These are phyloP conservation scores for Melaleuca alternifolia DNA, from an alignment of 345 rosid species.

Conservation along the genomic window DNA sequence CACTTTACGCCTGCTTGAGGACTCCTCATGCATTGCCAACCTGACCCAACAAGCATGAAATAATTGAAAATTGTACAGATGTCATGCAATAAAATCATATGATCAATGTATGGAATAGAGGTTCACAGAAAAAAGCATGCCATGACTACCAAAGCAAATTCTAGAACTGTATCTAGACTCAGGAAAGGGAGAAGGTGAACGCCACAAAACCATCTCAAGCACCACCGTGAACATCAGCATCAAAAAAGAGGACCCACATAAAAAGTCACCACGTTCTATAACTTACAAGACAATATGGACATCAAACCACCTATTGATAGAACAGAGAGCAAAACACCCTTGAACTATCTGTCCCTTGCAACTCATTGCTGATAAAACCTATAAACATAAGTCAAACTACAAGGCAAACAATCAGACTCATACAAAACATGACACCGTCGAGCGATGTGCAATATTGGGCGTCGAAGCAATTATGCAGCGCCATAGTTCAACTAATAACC, in stretches of 20 bases:
- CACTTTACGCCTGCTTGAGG: conserved; percentile 65
- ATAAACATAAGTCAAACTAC: background rate
- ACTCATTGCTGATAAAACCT: background rate
- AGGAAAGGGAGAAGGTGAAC: background rate
- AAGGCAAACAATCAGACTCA: background rate
- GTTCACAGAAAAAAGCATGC: background rate
- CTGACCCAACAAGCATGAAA: conserved; percentile 17
- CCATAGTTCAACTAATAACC: background rate
- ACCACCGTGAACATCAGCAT: background rate
- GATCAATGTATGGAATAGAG: background rate
- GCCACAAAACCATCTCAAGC: background rate
- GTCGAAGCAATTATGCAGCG: background rate
- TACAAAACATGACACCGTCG: background rate
- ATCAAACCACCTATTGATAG: background rate
- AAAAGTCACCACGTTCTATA: background rate
- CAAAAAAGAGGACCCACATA: background rate
- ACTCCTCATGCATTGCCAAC: conserved; percentile 91
- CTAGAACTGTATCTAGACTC: background rate
- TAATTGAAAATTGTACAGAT: background rate
- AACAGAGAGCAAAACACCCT: background rate
- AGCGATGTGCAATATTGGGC: background rate
- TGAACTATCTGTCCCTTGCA: background rate
- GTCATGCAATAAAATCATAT: background rate
- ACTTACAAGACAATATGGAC: background rate
- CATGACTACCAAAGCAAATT: background rate